These are phyloP conservation scores for Starmerella floris DNA, from an alignment of 805 yeast genomes.

Conservation along the genomic window DNA sequence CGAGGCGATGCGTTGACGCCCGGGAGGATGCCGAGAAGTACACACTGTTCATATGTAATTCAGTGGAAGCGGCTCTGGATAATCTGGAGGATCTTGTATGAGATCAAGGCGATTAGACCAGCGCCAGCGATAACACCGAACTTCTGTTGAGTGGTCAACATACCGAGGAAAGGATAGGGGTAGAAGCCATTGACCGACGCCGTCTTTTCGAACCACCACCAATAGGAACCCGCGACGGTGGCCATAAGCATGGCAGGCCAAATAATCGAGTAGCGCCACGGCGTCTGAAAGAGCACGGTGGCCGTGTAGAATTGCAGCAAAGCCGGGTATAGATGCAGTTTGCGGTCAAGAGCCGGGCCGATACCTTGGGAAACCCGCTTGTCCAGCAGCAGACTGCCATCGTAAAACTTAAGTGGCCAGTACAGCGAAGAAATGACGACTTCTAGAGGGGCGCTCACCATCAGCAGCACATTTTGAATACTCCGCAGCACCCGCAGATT, in stretches of 20 bases:
- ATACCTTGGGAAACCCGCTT: slow-evolving; percentile 18
- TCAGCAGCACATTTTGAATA: slow-evolving; percentile 18
- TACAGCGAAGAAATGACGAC: slow-evolving; percentile 25
- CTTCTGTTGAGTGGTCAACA: slow-evolving; percentile 19
- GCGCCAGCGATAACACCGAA: slow-evolving; percentile 19
- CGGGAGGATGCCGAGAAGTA: no score
- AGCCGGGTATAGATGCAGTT: slow-evolving; percentile 26
- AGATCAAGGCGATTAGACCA: slow-evolving; percentile 15
- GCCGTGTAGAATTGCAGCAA: slow-evolving; percentile 21
- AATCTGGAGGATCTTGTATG: slow-evolving; percentile 19
- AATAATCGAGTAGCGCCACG: slow-evolving; percentile 21
- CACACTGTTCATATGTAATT: no score
- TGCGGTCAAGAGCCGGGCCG: slow-evolving; percentile 23
- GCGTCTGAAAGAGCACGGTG: slow-evolving; percentile 20
- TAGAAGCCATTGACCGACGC: slow-evolving; percentile 23
- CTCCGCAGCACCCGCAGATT: slow-evolving; percentile 18
- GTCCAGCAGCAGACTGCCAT: slow-evolving; percentile 24
- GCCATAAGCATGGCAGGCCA: slow-evolving; percentile 16
- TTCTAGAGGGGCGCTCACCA: slow-evolving; percentile 27
- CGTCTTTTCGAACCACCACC: slow-evolving; percentile 27
- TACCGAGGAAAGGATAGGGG: slow-evolving; percentile 27
- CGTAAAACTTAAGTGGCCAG: slow-evolving; percentile 25
- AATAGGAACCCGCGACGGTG: slow-evolving; percentile 24
- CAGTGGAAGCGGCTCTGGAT: neutral
- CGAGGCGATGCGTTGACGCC: no score